Evolutionary conservation across 805 yeast species (phyloP).

Genomic region (Suhomyces faveliae): DNA sequence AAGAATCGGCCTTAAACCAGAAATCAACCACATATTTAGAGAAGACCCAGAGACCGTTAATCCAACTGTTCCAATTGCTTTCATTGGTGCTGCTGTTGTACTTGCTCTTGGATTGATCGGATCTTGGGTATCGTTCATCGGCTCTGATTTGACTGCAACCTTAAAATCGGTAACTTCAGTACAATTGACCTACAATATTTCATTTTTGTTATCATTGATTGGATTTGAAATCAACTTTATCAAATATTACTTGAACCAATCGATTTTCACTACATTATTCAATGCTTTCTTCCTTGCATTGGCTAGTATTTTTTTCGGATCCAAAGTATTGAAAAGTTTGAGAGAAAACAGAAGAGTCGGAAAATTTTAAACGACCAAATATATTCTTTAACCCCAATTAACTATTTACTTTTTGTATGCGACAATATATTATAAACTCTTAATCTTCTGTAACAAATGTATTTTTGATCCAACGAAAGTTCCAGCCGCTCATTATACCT

Average conservation of each 20-base stretch:
- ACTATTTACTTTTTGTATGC: background rate
- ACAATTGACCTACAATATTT: constrained; percentile 37
- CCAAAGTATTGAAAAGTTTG: constrained; percentile 59
- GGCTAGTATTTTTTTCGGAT: constrained; percentile 59
- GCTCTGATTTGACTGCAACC: constrained; percentile 30
- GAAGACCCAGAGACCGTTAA: constrained; percentile 52
- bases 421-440: background rate
- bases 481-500: constrained; percentile 46
- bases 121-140: constrained; percentile 39
- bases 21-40: constrained; percentile 63
- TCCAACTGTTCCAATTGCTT: constrained; percentile 49
- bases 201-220: constrained; percentile 48
- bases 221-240: constrained; percentile 54
- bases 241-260: constrained; percentile 56
- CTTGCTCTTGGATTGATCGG: constrained; percentile 44
- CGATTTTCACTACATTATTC: constrained; percentile 59
- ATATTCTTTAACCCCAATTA: background rate
- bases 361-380: constrained; percentile 9
- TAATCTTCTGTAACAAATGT: constrained; percentile 40
- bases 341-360: constrained; percentile 31
- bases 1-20: constrained; percentile 52
- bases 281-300: constrained; percentile 49
- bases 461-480: constrained; percentile 56
- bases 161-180: constrained; percentile 34
- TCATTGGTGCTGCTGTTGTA: constrained; percentile 44